These are phyloP conservation scores for Trametes cinnabarina DNA, from an alignment of 768 basidiomycete genomes.

Conservation along the genomic window DNA sequence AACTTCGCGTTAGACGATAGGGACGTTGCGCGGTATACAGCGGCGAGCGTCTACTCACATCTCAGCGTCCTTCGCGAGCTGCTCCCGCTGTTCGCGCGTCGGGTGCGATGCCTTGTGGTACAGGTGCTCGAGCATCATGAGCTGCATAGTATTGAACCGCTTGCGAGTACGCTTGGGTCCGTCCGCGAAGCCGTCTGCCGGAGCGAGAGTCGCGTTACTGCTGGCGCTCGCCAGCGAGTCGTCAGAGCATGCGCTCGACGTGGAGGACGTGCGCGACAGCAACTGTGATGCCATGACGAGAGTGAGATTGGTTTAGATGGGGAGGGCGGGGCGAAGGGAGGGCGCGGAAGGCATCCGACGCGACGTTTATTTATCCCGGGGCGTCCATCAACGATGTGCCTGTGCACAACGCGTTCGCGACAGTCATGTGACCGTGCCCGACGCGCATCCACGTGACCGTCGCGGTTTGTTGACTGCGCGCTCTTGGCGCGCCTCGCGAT, in stretches of 20 bases:
- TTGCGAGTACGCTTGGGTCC: constrained; percentile 54
- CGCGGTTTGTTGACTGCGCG: constrained; percentile 16
- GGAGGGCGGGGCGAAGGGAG: background rate
- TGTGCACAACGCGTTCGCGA: constrained; percentile 17
- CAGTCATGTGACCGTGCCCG: constrained; percentile 13
- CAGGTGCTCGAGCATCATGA: constrained; percentile 70
- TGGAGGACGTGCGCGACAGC: constrained; percentile 56
- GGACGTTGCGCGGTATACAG: background rate
- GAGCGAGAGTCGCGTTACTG: constrained; percentile 32
- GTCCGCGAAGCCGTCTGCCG: constrained; percentile 25
- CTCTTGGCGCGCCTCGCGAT: background rate
- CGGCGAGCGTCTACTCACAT: constrained; percentile 48
- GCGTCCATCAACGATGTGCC: constrained; percentile 13
- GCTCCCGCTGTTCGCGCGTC: constrained; percentile 70
- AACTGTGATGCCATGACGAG: constrained; percentile 9
- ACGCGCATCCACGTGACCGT: constrained; percentile 14
- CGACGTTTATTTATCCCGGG: constrained; percentile 17
- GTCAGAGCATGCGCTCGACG: constrained; percentile 55
- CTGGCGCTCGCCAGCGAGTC: constrained; percentile 30
- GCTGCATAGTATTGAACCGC: constrained; percentile 65
- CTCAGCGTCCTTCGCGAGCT: constrained; percentile 54
- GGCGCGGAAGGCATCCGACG: background rate
- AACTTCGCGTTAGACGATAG: background rate
- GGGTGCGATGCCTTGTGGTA: constrained; percentile 73
- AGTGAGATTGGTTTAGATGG: background rate